phyloP scores from a whole-genome alignment of 1,284 basidiomycete species.

The Tausonia pullulans region DNA sequence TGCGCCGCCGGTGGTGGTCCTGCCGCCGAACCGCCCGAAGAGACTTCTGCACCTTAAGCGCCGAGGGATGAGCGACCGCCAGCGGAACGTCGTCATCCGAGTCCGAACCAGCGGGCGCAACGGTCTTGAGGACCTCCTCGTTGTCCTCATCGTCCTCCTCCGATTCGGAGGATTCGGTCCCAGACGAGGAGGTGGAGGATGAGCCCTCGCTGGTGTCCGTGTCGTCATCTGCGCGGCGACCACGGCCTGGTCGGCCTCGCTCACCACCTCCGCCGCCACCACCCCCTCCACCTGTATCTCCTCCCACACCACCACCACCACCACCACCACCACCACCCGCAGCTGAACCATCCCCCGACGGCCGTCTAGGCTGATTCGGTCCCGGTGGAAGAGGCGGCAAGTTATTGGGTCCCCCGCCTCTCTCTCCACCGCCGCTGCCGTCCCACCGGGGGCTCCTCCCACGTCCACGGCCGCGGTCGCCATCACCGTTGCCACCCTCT shows the following conservation, averaged over 20 bases:
- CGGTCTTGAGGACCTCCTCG: background rate
- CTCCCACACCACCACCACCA: no score
- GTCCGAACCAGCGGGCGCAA: slow-evolving; percentile 22
- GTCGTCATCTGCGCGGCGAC: background rate
- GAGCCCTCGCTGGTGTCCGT: background rate
- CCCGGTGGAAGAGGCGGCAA: no score
- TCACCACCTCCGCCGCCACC: no score
- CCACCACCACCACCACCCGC: no score
- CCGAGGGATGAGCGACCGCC: slow-evolving; percentile 12
- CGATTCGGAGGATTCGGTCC: background rate
- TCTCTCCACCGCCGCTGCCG: no score
- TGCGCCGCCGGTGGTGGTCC: slow-evolving; percentile 8
- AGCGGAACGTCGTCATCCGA: slow-evolving; percentile 17
- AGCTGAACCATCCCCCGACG: no score
- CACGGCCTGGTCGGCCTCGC: background rate
- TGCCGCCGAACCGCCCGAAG: slow-evolving; percentile 6
- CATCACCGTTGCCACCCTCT: no score
- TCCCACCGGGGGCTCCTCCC: no score
- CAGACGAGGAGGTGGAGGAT: background rate
- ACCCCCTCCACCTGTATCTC: no score
- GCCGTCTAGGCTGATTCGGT: no score
- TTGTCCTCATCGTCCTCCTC: background rate
- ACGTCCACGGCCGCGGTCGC: no score
- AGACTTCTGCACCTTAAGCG: slow-evolving; percentile 12
- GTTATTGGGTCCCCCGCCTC: no score